Evolutionary conservation across 2,329 filamentous ascomycete genomes (phyloP).

Genomic region (Sordariomycetes sp.): DNA sequence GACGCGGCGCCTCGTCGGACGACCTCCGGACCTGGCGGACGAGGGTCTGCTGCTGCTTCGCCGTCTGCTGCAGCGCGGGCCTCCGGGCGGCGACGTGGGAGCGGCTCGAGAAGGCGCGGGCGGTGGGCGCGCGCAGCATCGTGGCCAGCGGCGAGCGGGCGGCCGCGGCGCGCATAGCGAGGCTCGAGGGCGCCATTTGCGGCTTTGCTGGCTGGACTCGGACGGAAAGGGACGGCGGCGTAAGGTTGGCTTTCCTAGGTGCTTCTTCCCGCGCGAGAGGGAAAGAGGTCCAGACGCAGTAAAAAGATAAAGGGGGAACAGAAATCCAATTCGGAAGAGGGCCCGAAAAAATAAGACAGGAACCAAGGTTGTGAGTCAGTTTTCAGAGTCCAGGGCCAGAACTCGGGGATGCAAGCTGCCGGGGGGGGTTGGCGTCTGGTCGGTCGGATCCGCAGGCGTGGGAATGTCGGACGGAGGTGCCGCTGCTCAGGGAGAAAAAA

Average conservation of each 20-base stretch:
- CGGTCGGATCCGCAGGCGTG: not conserved
- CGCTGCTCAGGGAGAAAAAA: not conserved
- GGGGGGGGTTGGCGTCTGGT: not conserved
- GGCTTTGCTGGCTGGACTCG: not conserved
- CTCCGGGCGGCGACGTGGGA: conserved; percentile 10
- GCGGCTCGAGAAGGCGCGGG: conserved; percentile 11
- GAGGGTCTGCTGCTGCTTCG: conserved; percentile 14
- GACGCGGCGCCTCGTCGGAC: conserved; percentile 38
- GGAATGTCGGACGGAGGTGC: not conserved
- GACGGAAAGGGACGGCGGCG: not conserved
- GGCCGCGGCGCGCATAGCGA: conserved; percentile 1
- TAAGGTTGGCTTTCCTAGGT: not conserved
- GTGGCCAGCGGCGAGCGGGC: not conserved
- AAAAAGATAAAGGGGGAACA: not conserved
- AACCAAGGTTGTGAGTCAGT: not conserved
- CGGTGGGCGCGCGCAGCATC: not conserved
- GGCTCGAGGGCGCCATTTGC: conserved; percentile 4
- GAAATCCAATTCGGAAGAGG: not conserved
- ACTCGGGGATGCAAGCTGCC: not conserved
- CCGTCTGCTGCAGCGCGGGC: conserved; percentile 8
- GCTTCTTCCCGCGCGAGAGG: conserved; percentile 6
- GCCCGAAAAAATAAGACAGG: not conserved
- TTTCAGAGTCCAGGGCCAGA: not conserved
- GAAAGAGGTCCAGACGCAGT: conserved; percentile 5
- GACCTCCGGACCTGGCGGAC: conserved; percentile 17